These are phyloP conservation scores for Neobulgaria alba DNA, from an alignment of 2,329 filamentous ascomycete species.

Conservation along the genomic window DNA sequence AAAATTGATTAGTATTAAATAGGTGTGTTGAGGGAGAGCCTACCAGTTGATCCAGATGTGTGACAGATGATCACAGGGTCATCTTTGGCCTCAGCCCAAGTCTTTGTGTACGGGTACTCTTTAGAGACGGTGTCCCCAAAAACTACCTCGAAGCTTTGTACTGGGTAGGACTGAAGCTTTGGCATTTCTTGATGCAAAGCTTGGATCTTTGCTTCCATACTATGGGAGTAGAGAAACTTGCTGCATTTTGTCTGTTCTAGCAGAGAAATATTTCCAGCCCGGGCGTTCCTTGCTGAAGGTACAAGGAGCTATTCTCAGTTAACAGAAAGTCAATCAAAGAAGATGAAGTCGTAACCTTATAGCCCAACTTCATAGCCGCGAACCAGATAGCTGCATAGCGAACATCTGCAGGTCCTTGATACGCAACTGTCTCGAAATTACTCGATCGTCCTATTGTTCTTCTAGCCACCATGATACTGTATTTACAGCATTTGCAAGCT, in stretches of 20 bases:
- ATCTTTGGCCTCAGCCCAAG: conserved; percentile 26
- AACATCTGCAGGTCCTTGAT: conserved; percentile 33
- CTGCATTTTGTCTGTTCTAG: conserved; percentile 27
- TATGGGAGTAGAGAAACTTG: conserved; percentile 7
- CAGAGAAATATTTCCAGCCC: conserved; percentile 28
- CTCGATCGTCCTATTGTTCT: no score
- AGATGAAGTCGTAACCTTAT: conserved; percentile 21
- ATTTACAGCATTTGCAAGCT: no score
- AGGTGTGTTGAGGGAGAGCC: no score
- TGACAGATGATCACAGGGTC: conserved; percentile 34
- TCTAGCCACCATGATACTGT: no score
- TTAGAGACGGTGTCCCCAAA: conserved; percentile 13
- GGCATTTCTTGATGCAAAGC: conserved; percentile 1
- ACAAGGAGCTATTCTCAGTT: conserved; percentile 26
- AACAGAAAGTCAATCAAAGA: background rate
- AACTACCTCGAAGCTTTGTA: conserved; percentile 26
- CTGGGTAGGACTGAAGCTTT: conserved; percentile 24
- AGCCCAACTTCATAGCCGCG: conserved; percentile 30
- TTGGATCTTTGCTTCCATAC: conserved; percentile 1
- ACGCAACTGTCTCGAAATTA: conserved; percentile 36
- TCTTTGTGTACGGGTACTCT: conserved; percentile 27
- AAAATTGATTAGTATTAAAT: no score
- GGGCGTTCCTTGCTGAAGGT: conserved; percentile 30
- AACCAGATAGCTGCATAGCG: conserved; percentile 13
- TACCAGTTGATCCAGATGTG: conserved; percentile 32